phyloP scores from a whole-genome alignment of 139 green algal species.

The Chlorella sorokiniana region DNA sequence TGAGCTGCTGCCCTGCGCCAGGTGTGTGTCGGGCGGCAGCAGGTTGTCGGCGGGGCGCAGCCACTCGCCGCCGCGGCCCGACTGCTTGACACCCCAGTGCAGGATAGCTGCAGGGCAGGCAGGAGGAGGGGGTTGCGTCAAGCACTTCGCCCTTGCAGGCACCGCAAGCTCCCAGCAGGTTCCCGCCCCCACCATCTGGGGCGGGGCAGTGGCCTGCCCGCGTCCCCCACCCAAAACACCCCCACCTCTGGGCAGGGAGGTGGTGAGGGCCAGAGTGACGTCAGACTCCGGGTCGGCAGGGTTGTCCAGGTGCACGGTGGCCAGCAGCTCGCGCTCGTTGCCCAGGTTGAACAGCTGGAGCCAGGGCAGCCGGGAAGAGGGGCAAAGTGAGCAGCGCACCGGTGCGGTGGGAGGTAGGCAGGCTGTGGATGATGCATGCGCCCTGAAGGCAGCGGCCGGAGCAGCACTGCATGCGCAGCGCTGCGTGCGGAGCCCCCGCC shows the following conservation, averaged over 20 bases:
- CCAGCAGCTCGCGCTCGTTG: slow-evolving; percentile 76
- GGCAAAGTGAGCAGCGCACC: background rate
- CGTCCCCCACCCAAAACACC: background rate
- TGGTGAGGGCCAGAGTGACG: slow-evolving; percentile 64
- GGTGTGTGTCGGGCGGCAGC: slow-evolving; percentile 21
- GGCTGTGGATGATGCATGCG: no score
- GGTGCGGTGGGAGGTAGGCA: no score
- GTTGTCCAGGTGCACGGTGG: slow-evolving; percentile 63
- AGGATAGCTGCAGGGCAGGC: slow-evolving; percentile 60
- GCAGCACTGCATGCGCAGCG: background rate
- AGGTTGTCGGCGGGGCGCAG: slow-evolving; percentile 30
- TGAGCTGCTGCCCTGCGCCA: slow-evolving; percentile 43
- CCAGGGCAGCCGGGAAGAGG: background rate
- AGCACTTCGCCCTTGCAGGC: background rate
- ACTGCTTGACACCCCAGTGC: slow-evolving; percentile 83
- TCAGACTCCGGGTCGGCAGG: slow-evolving; percentile 6
- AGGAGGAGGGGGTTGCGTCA: background rate
- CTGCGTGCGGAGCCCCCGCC: no score
- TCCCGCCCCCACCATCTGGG: background rate
- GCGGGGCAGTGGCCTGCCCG: background rate
- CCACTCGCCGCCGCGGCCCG: slow-evolving; percentile 46
- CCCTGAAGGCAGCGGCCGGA: no score
- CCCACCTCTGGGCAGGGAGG: slow-evolving; percentile 55
- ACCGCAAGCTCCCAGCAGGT: background rate
- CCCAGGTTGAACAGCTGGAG: slow-evolving; percentile 63